Evolutionary conservation across 2,329 filamentous ascomycete genomes (phyloP).

Genomic region (Penicillium paneum): DNA sequence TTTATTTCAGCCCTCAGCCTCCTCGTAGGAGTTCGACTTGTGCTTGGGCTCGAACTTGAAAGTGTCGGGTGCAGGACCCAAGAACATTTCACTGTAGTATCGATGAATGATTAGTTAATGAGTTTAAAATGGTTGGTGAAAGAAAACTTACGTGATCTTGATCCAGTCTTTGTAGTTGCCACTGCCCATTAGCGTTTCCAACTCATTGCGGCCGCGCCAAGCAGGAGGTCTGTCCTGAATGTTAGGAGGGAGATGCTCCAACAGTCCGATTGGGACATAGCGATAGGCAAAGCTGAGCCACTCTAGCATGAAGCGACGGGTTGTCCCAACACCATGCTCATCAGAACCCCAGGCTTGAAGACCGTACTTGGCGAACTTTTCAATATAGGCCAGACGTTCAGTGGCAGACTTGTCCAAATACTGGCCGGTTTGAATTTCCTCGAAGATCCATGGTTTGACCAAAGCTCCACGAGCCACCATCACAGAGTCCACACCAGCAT

Average conservation of each 20-base stretch:
- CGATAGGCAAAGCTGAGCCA: conserved; percentile 92
- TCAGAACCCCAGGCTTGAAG: conserved; percentile 95
- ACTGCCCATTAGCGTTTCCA: conserved; percentile 91
- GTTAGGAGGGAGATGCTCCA: conserved; percentile 82
- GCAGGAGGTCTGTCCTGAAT: conserved; percentile 86
- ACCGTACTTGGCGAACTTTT: conserved; percentile 86
- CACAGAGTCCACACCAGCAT: conserved; percentile 81
- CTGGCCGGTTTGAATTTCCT: conserved; percentile 87
- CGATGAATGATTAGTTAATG: conserved; percentile 8
- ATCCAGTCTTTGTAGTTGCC: conserved; percentile 97
- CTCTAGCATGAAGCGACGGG: conserved; percentile 86
- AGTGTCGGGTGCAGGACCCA: conserved; percentile 81
- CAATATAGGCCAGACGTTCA: conserved; percentile 79
- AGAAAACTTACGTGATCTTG: conserved; percentile 77
- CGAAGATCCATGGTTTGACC: conserved; percentile 97
- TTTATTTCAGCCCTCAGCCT: conserved; percentile 55
- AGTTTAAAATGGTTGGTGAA: neutral
- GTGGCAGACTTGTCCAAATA: conserved; percentile 92
- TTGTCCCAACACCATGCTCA: conserved; percentile 87
- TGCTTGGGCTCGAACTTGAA: conserved; percentile 98
- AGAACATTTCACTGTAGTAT: conserved; percentile 81
- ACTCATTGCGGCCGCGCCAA: conserved; percentile 78
- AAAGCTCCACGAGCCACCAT: conserved; percentile 97
- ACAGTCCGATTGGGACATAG: conserved; percentile 83
- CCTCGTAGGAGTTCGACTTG: conserved; percentile 83